Conservation (phyloP, 164 flowering plant species). For the Hamamelis virginiana region DNA sequence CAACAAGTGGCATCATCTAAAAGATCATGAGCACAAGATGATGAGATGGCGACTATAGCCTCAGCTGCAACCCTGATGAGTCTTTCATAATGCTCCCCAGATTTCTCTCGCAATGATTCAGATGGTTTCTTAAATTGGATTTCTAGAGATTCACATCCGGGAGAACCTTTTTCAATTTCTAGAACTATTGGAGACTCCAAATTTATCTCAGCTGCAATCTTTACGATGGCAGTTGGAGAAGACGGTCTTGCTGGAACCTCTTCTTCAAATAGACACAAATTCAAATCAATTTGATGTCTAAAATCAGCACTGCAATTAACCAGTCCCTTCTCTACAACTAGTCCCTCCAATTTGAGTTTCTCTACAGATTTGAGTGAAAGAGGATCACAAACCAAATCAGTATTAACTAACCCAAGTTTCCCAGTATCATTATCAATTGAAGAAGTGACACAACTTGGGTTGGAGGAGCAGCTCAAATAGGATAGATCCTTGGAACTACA, state of each 20-base stretch:
- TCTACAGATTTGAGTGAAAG: neutral
- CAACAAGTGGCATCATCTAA: conserved; percentile 6
- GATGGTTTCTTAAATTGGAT: conserved; percentile 8
- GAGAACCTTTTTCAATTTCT: conserved; percentile 25
- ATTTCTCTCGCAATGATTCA: conserved; percentile 9
- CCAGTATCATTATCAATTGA: conserved; percentile 9
- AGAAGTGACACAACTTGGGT: conserved; percentile 14
- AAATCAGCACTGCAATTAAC: conserved; percentile 3
- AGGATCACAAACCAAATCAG: conserved; percentile 1
- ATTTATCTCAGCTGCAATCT: conserved; percentile 39
- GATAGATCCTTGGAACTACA: conserved; percentile 20
- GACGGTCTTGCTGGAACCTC: conserved; percentile 19
- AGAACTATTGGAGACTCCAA: conserved; percentile 45
- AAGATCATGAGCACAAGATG: conserved; percentile 10
- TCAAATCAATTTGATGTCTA: conserved; percentile 28
- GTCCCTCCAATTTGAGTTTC: neutral
- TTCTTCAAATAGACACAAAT: conserved; percentile 19
- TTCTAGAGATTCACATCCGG: conserved; percentile 12
- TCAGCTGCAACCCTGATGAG: conserved; percentile 47
- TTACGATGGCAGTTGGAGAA: conserved; percentile 18
- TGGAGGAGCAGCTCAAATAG: conserved; percentile 17
- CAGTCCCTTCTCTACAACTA: neutral
- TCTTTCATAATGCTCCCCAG: conserved; percentile 15
- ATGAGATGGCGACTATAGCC: conserved; percentile 53
- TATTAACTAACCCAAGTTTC: conserved; percentile 3